Percentiles rank a stretch among this genome's conserved stretches.
Conservation (phyloP, 192 early-diverging fungal genomes). For the Backusella australiensis region DNA sequence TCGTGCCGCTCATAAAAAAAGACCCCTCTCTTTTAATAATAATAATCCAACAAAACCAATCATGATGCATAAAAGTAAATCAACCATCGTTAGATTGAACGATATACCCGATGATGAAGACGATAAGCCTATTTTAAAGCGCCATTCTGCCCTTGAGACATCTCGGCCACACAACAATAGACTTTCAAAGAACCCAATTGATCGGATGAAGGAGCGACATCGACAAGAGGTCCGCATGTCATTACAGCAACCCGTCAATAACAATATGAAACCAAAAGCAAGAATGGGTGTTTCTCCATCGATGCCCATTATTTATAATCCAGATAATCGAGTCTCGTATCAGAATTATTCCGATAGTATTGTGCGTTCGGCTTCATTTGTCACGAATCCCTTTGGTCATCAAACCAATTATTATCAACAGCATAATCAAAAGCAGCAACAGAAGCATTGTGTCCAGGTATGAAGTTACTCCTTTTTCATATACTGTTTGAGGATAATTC, state of each 20-base stretch:
- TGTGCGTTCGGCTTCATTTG: not conserved
- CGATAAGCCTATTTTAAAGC: not conserved
- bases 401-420: not conserved
- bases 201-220: slow-evolving; percentile 24
- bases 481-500: not conserved
- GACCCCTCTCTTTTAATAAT: not conserved
- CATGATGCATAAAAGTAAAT: not conserved
- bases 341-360: not conserved
- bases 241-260: not conserved
- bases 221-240: slow-evolving; percentile 12
- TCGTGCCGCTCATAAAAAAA: not conserved
- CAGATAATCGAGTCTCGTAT: not conserved
- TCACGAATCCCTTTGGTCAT: not conserved
- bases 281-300: slow-evolving; percentile 9
- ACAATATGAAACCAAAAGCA: not conserved
- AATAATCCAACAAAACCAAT: not conserved
- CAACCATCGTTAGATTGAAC: not conserved
- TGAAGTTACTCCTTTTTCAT: not conserved
- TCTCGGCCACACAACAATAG: not conserved
- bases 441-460: not conserved
- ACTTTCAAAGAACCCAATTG: not conserved
- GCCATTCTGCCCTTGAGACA: not conserved
- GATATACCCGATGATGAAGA: not conserved
- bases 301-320: slow-evolving; percentile 13
- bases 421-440: not conserved